Percentiles rank a stretch among this genome's conserved stretches.
Evolutionary conservation across 75 land plant species (phyloP).

Genomic region (Pinus tabuliformis): DNA sequence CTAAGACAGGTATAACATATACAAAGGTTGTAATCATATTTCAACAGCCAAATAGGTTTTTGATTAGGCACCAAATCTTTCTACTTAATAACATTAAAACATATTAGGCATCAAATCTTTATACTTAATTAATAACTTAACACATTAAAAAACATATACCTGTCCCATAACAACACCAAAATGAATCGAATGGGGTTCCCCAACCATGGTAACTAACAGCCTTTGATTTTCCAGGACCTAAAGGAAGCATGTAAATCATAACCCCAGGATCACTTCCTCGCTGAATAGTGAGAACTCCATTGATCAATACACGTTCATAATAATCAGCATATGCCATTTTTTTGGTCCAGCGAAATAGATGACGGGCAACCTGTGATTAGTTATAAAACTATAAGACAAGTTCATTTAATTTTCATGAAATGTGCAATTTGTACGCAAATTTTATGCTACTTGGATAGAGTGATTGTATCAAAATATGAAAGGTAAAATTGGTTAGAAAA

Average conservation of each 20-base stretch:
- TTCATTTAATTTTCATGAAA: no score
- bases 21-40: no score
- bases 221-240: constrained; percentile 76
- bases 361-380: constrained; percentile 62
- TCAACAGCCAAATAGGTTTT: no score
- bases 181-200: constrained; percentile 73
- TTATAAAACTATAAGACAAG: neutral
- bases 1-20: no score
- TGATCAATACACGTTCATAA: constrained; percentile 83
- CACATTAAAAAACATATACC: constrained; percentile 26
- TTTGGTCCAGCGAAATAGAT: constrained; percentile 89
- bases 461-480: no score
- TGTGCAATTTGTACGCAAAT: no score
- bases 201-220: constrained; percentile 79
- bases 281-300: constrained; percentile 82
- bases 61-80: no score
- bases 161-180: constrained; percentile 98
- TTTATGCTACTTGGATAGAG: no score
- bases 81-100: no score
- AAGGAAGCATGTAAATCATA: constrained; percentile 94
- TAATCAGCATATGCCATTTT: constrained; percentile 81
- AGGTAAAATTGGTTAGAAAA: no score
- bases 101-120: no score
- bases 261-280: constrained; percentile 85
- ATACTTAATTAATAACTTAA: no score